phyloP scores from a whole-genome alignment of 768 basidiomycete species.

The Dictyophora rubrovolvata region DNA sequence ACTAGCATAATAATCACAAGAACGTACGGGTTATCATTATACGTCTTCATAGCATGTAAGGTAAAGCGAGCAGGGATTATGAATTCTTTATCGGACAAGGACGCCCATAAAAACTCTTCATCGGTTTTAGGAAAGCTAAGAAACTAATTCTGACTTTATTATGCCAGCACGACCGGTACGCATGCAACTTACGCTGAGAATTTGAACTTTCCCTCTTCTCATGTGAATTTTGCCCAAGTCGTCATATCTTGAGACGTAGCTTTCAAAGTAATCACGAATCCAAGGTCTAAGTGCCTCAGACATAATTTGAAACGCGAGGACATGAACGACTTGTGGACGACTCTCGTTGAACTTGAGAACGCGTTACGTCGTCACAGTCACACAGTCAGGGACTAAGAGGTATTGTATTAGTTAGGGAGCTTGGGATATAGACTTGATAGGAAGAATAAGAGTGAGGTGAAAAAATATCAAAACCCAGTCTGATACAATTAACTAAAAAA shows the following conservation, averaged over 20 bases:
- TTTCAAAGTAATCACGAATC: constrained; percentile 44
- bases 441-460: background rate
- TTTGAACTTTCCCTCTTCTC: constrained; percentile 45
- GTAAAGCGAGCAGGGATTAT: constrained; percentile 45
- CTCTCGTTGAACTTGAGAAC: background rate
- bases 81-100: constrained; percentile 47
- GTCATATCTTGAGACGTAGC: constrained; percentile 42
- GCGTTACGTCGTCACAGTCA: background rate
- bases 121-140: constrained; percentile 35
- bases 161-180: background rate
- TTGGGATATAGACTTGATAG: background rate
- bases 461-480: constrained; percentile 1
- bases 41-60: constrained; percentile 37
- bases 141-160: constrained; percentile 31
- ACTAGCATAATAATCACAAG: background rate
- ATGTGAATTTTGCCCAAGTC: constrained; percentile 28
- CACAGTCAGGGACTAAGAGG: background rate
- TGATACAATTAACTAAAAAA: background rate
- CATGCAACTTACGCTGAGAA: constrained; percentile 37
- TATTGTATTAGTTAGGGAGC: background rate
- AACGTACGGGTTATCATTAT: constrained; percentile 16
- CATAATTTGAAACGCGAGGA: constrained; percentile 19
- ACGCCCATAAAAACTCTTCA: constrained; percentile 46
- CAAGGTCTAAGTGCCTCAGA: constrained; percentile 38
- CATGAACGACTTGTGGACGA: background rate